Base-by-base conservation (phyloP, 78 protist species). In the Tieghemostelium lacteum region DNA sequence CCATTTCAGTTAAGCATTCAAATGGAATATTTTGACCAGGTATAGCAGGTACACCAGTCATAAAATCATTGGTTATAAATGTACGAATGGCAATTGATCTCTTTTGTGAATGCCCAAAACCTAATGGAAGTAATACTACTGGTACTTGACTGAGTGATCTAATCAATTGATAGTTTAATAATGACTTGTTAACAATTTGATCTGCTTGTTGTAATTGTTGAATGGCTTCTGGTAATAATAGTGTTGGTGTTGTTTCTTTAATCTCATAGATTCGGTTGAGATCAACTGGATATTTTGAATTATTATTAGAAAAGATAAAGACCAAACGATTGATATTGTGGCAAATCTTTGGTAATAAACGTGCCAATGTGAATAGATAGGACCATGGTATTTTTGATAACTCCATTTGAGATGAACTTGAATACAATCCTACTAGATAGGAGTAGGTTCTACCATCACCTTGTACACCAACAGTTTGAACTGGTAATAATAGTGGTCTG, bases 401-500 rank as follows among this genome's bases (percentile, higher is more conserved):
- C 54, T 54, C 33, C n/a, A 45, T 45, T 6, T 45, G 6, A 10
- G 52, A 14, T 10, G 20, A 34, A 6, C 31, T 22, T 10, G 34
- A 63, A 29, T 93, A 61, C 24, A 96, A 88, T 24, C 94, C 96
- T 7, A 72, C 42, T 31, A 73, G 37, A 62, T 88, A 89, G 31
- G 93, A 80, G 92, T 98, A 97, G 57, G 97, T 95, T 34, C 99
- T 76, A 16, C 97, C 98, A 55, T 97, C 99, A 57, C 99, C 99
- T 75, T 96, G 96, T 26, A 97, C 99, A 55, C 98, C 99, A 19
- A 97, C 99, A 14, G 98, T 89, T 42, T 72, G 85, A 42, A 97
- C 83, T 40, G 98, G 98, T 28, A 98, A 76, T 3, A 97, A 61
- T 3, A 83, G 20, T 24, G 94, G 73, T 14, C 28, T 19, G 26